Evolutionary conservation across 2,329 filamentous ascomycete species (phyloP), one percentile per base, ranked within the genome.

Genomic region (Alternaria gaisen): DNA sequence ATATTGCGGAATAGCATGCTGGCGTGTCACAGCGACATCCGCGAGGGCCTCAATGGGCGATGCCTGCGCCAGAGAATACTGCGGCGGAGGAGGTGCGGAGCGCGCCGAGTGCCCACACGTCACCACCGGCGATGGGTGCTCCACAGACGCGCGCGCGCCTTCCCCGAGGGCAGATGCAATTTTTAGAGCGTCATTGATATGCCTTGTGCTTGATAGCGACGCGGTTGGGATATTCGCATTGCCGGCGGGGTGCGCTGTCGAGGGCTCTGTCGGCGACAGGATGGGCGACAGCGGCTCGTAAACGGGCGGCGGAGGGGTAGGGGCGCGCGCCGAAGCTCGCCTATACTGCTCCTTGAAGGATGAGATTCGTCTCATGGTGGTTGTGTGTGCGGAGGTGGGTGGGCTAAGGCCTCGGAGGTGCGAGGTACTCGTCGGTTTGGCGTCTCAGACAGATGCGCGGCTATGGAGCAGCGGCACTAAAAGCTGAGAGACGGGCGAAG

Each of bases 31-130:
- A 46, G 81, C 81, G 52, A 78, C 79, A 60, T 80, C 79, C 30
- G 81, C 80, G 9, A 83, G 75, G 30, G 79, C 76, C 53, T 82
- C 81, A 61, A 83, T 83, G 62, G 80, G 77, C 52, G 76, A 77
- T 57, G 67, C 69, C 46, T 72, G 70, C 18, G 70, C 59, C 62
- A 68, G 69, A 55, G 72, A 62, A 61, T 68, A 64, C 42, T 60
- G 65, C 55, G 70, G 63, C 58, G 68, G 65, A 24, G 64, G 71
- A 38, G 69, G 71, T 54, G 69, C 71, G 51, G 69, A 68, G 44
- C 56, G 69, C 64, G 56, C 61, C 42, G 66, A 66, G 36, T 61
- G 58, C 36, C 63, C 62, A 53, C 64, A 64, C 52, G 63, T 58
- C 53, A 56, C 60, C 30, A 58, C 56, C 10, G 66, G 59, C 53